These are phyloP conservation scores for Fusarium drepaniforme DNA, from an alignment of 2,329 filamentous ascomycete species.

Conservation along the genomic window DNA sequence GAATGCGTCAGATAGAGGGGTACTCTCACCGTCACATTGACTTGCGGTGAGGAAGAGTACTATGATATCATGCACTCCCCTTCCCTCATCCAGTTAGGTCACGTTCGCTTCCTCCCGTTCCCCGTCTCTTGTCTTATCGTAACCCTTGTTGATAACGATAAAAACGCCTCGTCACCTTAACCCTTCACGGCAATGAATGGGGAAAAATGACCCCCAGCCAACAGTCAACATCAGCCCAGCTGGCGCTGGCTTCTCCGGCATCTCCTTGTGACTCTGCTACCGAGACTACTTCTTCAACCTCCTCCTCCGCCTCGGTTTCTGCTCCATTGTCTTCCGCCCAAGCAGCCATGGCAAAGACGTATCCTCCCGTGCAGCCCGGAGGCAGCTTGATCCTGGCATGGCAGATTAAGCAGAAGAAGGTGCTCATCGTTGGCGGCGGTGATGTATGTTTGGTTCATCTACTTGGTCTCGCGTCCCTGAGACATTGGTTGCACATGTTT, in stretches of 20 bases:
- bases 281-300: constrained; percentile 1
- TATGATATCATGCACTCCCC: constrained; percentile 22
- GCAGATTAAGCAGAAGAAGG: constrained; percentile 90
- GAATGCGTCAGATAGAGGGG: constrained; percentile 28
- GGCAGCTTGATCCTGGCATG: constrained; percentile 95
- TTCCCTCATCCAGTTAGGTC: constrained; percentile 20
- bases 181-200: constrained; percentile 25
- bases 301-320: constrained; percentile 20
- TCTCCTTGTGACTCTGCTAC: constrained; percentile 33
- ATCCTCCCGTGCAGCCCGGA: constrained; percentile 86
- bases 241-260: constrained; percentile 40
- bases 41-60: constrained; percentile 17
- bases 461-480: constrained; percentile 8
- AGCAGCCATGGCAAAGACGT: constrained; percentile 60
- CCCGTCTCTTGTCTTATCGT: constrained; percentile 32
- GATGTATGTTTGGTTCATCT: constrained; percentile 72
- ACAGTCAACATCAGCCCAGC: constrained; percentile 37
- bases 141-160: constrained; percentile 35
- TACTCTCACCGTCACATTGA: neutral
- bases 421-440: constrained; percentile 94
- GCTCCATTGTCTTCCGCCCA: constrained; percentile 11
- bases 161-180: constrained; percentile 32
- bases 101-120: constrained; percentile 38
- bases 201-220: constrained; percentile 42
- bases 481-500: constrained; percentile 1